Conservation (phyloP, 306 rosid species). For the Inga oerstediana region DNA sequence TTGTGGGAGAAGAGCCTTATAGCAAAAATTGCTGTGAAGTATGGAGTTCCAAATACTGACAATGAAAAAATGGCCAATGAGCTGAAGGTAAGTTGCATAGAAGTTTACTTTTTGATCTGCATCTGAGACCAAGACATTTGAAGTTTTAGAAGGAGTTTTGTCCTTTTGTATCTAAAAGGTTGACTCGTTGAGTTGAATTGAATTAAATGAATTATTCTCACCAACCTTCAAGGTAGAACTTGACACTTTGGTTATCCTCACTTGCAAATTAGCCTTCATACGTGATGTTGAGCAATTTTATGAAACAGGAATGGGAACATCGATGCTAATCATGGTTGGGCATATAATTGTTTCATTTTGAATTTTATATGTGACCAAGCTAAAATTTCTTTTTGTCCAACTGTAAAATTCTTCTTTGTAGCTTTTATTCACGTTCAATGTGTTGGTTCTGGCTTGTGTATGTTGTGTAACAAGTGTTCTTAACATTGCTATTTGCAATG, state of each 20-base stretch:
- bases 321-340: neutral
- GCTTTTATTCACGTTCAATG: neutral
- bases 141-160: constrained; percentile 21
- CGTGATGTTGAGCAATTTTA: neutral
- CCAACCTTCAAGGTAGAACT: neutral
- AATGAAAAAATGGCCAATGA: constrained; percentile 76
- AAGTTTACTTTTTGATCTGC: constrained; percentile 6
- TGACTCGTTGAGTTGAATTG: neutral
- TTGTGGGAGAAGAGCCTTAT: constrained; percentile 84
- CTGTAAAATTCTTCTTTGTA: neutral
- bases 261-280: neutral
- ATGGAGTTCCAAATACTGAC: constrained; percentile 70
- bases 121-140: constrained; percentile 24
- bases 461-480: neutral
- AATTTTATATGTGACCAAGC: neutral
- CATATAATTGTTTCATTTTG: neutral
- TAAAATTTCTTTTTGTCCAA: neutral
- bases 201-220: constrained; percentile 13
- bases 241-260: constrained; percentile 19
- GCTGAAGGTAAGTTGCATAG: constrained; percentile 70
- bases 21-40: constrained; percentile 81
- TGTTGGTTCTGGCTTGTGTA: constrained; percentile 18
- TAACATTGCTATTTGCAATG: constrained; percentile 38
- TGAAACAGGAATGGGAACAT: constrained; percentile 1
- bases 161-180: constrained; percentile 1